Base-by-base conservation (phyloP, 768 basidiomycete species). In the Trametopsis cervina region DNA sequence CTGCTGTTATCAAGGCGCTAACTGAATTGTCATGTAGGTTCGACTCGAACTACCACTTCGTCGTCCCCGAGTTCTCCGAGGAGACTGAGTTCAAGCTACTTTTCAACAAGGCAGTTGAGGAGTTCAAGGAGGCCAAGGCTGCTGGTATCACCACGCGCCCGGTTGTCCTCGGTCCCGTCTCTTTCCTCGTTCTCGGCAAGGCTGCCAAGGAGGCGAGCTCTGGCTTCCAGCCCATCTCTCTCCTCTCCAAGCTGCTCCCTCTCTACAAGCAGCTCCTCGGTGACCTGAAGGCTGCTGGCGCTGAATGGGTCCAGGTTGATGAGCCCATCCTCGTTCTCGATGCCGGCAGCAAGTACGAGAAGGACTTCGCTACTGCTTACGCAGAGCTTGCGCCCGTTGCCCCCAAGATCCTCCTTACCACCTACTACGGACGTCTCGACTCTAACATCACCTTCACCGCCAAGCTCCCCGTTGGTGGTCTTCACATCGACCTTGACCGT, bases 21-120 rank as follows among this genome's bases (percentile, higher is more conserved):
- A n/a, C 36, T 10, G 36, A n/a, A n/a, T n/a, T 42, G 44, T 41
- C 23, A 40, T 42, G 53, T 35, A 94, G 91, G 92, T 95, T 93
- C 66, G 92, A 96, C 71, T 93, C 91, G 43, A 97, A 96, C 81
- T 98, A 96, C 76, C 94, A 98, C 75, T 94, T 84, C 63, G 93
- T 98, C 67, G 96, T 98, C 51, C 94, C 94, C 47, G 96, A 96
- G 72, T 81, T 96, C 69, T 89, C 89, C 7, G 86, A 89, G 45
- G 73, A 78, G 60, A 88, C 85, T 24, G 83, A 95, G 56, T 97
- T 98, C 82, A 92, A 95, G 72, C 75, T 99, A 65, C 80, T 85
- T 73, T 84, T 83, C 73, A 95, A 95, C 85, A 96, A 97, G 77
- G 82, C 87, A 40, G 80, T 98, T 52, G 83, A 85, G 60, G 91